Base-by-base conservation (phyloP, 768 basidiomycete species). In the Hypsizygus marmoreus region DNA sequence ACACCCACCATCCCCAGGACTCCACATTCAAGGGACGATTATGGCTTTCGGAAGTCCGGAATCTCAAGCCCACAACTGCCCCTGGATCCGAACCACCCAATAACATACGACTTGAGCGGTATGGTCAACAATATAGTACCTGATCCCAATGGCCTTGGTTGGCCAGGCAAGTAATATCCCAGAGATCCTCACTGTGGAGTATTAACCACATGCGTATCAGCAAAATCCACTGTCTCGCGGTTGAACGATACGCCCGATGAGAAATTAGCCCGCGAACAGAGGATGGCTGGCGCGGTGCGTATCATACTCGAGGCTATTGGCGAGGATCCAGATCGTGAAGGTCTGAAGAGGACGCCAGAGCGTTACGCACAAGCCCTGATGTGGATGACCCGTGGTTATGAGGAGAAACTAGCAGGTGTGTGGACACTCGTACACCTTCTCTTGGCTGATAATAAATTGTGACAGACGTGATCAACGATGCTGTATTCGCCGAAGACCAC, bases 351-450 rank as follows among this genome's bases (percentile, higher is more conserved):
- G 60, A 99, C 97, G 2, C 97, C 97, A 19, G 91, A 95, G 56
- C 80, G 97, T 29, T 99, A 97, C 67, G 94, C 95, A 17, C 91
- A 98, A 69, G 93, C 97, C 20, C 74, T 99, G 43, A 81, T 99
- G 77, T 98, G 93, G 93, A 97, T 98, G 95, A 98, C 97, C 25
- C 84, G 88, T 62, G 97, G 97, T 8, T 99, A 99, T 68, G 97
- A 98, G 65, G 95, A 98, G 64, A 82, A 91, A 54, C 70, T 99
- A 54, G 82, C 86, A 69, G 91, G 94, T 93, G 41, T 49, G 54
- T 54, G 17, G 29, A 5, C 43, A 41, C 63, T 37, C 49, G 26
- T 49, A n/a, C 30, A 22, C 45, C 33, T 37, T 33, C 45, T 30
- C 42, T 48, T 44, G 47, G 43, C 42, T 54, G 30, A 53, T 55